Conservation (phyloP, 1,139 yeast genomes). For the Yarrowia galli region DNA sequence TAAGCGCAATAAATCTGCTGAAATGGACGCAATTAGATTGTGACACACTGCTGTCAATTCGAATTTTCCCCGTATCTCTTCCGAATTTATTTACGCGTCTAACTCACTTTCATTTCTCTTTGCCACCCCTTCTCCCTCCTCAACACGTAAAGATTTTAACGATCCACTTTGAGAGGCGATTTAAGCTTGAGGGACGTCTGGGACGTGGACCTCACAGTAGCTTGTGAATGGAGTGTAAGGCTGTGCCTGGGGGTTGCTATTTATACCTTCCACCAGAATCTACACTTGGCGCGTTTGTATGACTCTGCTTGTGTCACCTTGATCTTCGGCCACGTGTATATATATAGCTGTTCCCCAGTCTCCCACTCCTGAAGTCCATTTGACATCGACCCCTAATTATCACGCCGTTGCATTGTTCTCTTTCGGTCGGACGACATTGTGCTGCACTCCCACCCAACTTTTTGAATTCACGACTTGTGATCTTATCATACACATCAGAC, state of each 20-base stretch:
- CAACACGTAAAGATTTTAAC: not conserved
- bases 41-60: too few species aligned
- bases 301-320: not conserved
- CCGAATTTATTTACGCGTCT: not conserved
- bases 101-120: too few species aligned
- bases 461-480: slow-evolving; percentile 18
- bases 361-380: too few species aligned
- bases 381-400: too few species aligned
- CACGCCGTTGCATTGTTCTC: too few species aligned
- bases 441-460: not conserved
- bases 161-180: not conserved
- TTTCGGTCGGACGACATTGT: not conserved
- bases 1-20: too few species aligned
- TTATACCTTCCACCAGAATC: not conserved
- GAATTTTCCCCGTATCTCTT: not conserved
- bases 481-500: not conserved
- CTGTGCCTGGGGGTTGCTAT: slow-evolving; percentile 4
- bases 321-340: too few species aligned
- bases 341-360: too few species aligned
- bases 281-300: not conserved
- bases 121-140: too few species aligned
- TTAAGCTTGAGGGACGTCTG: slow-evolving; percentile 4
- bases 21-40: too few species aligned
- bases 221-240: not conserved
- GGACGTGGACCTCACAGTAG: slow-evolving; percentile 17